phyloP scores from a whole-genome alignment of 129 eudicot genomes.

The sunflower (Helianthus annuus) region DNA sequence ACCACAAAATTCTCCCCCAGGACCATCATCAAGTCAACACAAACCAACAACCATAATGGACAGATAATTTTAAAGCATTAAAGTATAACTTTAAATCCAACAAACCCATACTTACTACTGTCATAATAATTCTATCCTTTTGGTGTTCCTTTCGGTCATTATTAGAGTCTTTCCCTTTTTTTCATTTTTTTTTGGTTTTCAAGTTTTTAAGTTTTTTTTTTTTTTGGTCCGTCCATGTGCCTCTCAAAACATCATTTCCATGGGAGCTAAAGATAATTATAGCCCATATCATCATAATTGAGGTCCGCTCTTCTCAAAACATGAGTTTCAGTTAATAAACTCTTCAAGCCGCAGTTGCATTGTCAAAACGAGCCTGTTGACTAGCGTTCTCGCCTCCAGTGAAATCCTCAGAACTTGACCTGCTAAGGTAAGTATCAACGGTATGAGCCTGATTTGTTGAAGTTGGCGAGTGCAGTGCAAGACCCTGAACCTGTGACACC shows the following conservation, averaged over 20 bases:
- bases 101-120: slow-evolving; percentile 40
- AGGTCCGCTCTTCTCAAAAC: slow-evolving; percentile 36
- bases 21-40: slow-evolving; percentile 22
- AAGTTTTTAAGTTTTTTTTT: not conserved
- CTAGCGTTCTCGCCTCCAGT: slow-evolving; percentile 26
- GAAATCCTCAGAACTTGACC: slow-evolving; percentile 45
- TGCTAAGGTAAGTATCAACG: slow-evolving; percentile 28
- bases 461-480: slow-evolving; percentile 36
- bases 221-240: slow-evolving; percentile 34
- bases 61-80: slow-evolving; percentile 27
- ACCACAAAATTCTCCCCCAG: slow-evolving; percentile 39
- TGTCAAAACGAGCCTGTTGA: slow-evolving; percentile 33
- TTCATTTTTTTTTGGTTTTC: not conserved
- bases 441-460: slow-evolving; percentile 24
- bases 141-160: slow-evolving; percentile 16
- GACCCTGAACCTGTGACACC: slow-evolving; percentile 38
- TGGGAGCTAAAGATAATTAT: slow-evolving; percentile 32
- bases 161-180: slow-evolving; percentile 12
- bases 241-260: slow-evolving; percentile 42
- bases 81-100: slow-evolving; percentile 36
- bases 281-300: slow-evolving; percentile 38
- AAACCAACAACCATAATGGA: slow-evolving; percentile 17
- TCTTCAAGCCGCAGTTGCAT: slow-evolving; percentile 32
- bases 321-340: slow-evolving; percentile 9
- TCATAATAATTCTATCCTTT: slow-evolving; percentile 28